phyloP scores from a whole-genome alignment of 306 rosid species.

The Pyrus bretschneideri region DNA sequence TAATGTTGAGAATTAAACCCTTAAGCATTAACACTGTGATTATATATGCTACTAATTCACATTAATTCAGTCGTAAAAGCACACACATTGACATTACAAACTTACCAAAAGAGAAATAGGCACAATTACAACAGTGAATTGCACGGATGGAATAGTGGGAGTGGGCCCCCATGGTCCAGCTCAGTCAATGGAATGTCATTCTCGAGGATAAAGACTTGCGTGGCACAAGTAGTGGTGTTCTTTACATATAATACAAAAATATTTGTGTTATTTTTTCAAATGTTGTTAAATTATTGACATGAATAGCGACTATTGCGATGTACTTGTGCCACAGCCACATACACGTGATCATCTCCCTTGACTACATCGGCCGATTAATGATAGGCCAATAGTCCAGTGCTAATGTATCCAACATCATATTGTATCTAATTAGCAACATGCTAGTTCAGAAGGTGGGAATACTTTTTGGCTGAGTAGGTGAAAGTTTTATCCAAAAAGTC shows the following conservation, averaged over 20 bases:
- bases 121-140: background rate
- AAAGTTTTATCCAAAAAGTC: no score
- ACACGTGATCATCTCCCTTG: background rate
- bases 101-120: background rate
- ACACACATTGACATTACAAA: background rate
- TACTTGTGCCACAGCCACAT: no score
- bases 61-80: background rate
- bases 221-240: background rate
- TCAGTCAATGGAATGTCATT: constrained; percentile 11
- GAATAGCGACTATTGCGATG: background rate
- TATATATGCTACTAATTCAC: background rate
- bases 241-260: no score
- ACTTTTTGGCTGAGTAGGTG: no score
- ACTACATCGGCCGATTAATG: no score
- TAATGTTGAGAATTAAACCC: background rate
- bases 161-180: constrained; percentile 4
- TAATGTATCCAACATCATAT: no score
- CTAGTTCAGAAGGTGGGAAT: no score
- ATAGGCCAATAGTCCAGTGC: no score
- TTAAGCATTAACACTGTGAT: background rate
- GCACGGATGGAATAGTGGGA: background rate
- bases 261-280: no score
- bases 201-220: no score
- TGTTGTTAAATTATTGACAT: no score
- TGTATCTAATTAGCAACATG: no score